Evolutionary conservation across 2,329 filamentous ascomycete species (phyloP), one percentile per base, ranked within the genome.

Genomic region (Aspergillus arachidicola): DNA sequence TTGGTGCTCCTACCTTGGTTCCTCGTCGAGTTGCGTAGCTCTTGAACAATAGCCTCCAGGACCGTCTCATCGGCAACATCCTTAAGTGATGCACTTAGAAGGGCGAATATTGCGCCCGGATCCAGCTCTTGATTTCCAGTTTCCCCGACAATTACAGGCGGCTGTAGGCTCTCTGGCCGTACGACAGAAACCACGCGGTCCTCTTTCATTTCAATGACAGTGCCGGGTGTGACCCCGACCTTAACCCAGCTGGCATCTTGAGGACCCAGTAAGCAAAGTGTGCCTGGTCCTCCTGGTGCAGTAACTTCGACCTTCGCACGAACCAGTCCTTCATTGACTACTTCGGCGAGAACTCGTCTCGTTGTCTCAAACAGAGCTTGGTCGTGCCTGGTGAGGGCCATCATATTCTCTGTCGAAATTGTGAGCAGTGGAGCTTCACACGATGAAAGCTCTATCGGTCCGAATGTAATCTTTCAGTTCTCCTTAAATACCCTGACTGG

Each of bases 291-390:
- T 5, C 12, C 11, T 7, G 6, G 6, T 2, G 19, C 32, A 26
- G 36, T 21, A 21, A 11, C 26, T 34, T 55, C 30, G 5, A 61
- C 14, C 10, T 43, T 63, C 32, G 55, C 57, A 45, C 53, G 16
- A 3, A 62, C 65, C 9, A 67, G 41, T 7, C 64, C 64, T 51
- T 68, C 66, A 45, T 68, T 68, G 2, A 68, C 28, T n/a, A 67
- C 21, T 7, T 63, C 53, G 16, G 62, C 60, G 6, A 68, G 64
- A 26, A 68, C 48, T 1, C 66, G 64, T 32, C 55, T 65, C 2
- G 64, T 63, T 14, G 64, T 66, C 51, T 68, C 64, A 59, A 66
- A 66, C 6, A 26, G 51, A 28, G 58, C 63, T 41, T 58, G 48
- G 34, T 36, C 34, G 34, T 36, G 34, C 14, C 34, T 6, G 14